Base-by-base conservation (phyloP, 2,329 filamentous ascomycete genomes). In the Sclerotinia spermophila region DNA sequence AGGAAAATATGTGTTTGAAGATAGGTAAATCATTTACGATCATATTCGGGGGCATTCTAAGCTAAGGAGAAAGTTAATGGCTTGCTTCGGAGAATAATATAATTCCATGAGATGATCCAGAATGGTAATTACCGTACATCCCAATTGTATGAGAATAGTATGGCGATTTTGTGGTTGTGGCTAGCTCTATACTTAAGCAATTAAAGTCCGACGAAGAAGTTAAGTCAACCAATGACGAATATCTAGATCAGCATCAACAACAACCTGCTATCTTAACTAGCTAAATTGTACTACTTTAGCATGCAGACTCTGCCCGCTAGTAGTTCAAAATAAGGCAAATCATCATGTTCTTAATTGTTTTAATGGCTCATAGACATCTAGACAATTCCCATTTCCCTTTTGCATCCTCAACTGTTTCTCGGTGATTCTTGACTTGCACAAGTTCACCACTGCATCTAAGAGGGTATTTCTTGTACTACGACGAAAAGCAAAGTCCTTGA, bases 31-130 rank as follows among this genome's bases (percentile, higher is more conserved):
- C 77, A 1, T 74, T 81, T 44, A 81, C 80, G 80, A 80, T 2
- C 81, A 82, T 74, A 72, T 81, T 33, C 78, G 1, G 81, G 75
- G 60, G 5, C 79, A 78, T 64, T 27, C 68, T 44, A 72, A 67
- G 4, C 80, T 81, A 75, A 73, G 56, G 19, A 74, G 74, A 17
- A n/a, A 3, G 24, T 42, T 24, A 24, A 8, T 11, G 30, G 30
- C 5, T 38, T 44, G n/a, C 2, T 19, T 48, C 17, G 4, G 15
- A 17, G 15, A 15, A 64, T 64, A n/a, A 3, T 21, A 2, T 1
- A 51, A 17, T 27, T 15, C 5, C 1, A 38, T 6, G 24, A 38
- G 44, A 64, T 27, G 8, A 13, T 38, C 17, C 19, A 33, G 38
- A 1, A 38, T 19, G n/a, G 4, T 17, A 21, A 27, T 42, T 64